These are phyloP conservation scores for Vicia villosa DNA, from an alignment of 306 rosid genomes.

Conservation along the genomic window DNA sequence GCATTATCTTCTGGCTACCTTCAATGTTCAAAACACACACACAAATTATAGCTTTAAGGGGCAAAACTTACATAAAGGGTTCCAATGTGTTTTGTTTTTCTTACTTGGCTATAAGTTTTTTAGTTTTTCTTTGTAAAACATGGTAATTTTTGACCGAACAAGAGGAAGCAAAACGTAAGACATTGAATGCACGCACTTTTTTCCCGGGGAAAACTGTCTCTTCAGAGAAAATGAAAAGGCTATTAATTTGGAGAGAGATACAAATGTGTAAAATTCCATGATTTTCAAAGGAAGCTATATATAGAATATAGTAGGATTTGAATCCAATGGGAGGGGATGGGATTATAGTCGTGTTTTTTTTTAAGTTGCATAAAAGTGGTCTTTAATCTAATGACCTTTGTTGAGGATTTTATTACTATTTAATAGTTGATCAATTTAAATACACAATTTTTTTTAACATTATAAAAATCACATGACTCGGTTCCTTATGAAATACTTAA, in stretches of 20 bases:
- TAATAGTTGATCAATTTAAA: no score
- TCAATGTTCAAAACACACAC: constrained; percentile 31
- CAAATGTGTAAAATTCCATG: background rate
- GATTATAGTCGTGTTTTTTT: background rate
- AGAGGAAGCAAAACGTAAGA: background rate
- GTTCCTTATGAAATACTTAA: no score
- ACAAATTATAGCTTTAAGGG: background rate
- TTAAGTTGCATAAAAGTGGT: no score
- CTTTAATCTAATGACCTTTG: no score
- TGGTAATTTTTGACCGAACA: background rate
- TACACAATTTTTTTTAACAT: no score
- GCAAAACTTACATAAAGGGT: background rate
- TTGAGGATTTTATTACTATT: no score
- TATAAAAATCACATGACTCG: no score
- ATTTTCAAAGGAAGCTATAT: background rate
- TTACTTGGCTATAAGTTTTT: background rate
- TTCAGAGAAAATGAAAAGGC: background rate
- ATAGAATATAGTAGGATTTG: background rate
- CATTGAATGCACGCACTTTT: background rate
- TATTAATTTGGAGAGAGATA: background rate
- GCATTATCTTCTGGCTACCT: constrained; percentile 61
- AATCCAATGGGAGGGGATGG: background rate
- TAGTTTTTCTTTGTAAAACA: background rate
- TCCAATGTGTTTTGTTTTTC: background rate
- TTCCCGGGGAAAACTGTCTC: background rate